Evolutionary conservation across 352 stramenopile genomes (phyloP).

Genomic region (Globisporangium spinosum): DNA sequence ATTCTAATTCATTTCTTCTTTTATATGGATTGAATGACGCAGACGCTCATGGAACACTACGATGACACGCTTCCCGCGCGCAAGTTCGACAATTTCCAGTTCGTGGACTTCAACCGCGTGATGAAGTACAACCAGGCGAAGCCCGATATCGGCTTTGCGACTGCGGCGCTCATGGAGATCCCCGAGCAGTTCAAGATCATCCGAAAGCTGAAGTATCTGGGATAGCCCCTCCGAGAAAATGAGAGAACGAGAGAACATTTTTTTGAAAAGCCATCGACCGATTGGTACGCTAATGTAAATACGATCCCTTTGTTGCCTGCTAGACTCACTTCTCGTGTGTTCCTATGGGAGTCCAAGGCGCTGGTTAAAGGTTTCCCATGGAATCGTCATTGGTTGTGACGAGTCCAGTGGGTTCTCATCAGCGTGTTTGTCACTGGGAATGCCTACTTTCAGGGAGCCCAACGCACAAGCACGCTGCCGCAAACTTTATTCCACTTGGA

Average conservation of each 20-base stretch:
- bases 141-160: constrained; percentile 61
- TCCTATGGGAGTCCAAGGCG: constrained; percentile 14
- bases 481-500: constrained; percentile 12
- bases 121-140: constrained; percentile 46
- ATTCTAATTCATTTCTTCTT: neutral
- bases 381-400: constrained; percentile 3
- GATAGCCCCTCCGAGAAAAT: constrained; percentile 1
- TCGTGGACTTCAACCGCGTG: constrained; percentile 60
- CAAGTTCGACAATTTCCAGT: constrained; percentile 80
- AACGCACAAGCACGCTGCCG: neutral
- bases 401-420: neutral
- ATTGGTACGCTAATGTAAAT: neutral
- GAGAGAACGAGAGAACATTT: neutral
- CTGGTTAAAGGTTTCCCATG: constrained; percentile 22
- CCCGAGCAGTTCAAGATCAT: constrained; percentile 61
- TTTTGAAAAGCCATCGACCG: neutral
- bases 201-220: constrained; percentile 35
- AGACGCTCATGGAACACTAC: constrained; percentile 67
- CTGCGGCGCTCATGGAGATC: constrained; percentile 63
- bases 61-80: constrained; percentile 49
- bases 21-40: neutral
- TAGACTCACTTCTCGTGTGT: neutral
- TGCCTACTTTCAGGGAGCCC: neutral
- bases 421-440: neutral
- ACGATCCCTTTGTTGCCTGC: neutral